Conservation (phyloP, 129 eudicot genomes). For the Helianthus tuberosus region DNA sequence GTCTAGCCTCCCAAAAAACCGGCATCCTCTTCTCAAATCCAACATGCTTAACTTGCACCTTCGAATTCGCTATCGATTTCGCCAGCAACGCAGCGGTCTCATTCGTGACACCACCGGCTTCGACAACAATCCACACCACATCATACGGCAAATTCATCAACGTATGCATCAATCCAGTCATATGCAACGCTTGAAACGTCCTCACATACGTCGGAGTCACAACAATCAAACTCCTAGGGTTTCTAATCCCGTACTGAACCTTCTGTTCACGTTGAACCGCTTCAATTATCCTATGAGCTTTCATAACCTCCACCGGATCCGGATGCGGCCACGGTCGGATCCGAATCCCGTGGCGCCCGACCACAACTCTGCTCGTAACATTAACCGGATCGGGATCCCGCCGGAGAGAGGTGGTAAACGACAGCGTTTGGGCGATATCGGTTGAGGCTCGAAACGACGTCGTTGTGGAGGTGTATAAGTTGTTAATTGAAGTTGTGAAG, state of each 20-base stretch:
- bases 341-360: constrained; percentile 92
- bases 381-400: neutral
- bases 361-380: constrained; percentile 71
- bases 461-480: constrained; percentile 35
- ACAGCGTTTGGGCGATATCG: constrained; percentile 37
- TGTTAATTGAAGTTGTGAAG: constrained; percentile 45
- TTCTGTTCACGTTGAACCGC: constrained; percentile 89
- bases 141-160: constrained; percentile 84
- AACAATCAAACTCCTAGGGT: constrained; percentile 66
- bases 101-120: constrained; percentile 83
- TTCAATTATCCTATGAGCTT: constrained; percentile 83
- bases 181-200: constrained; percentile 84
- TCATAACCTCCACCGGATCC: constrained; percentile 76
- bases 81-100: constrained; percentile 73
- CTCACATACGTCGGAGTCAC: constrained; percentile 91
- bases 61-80: constrained; percentile 63
- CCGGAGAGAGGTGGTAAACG: constrained; percentile 33
- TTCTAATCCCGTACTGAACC: constrained; percentile 71
- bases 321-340: constrained; percentile 99
- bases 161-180: constrained; percentile 90
- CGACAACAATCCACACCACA: constrained; percentile 90
- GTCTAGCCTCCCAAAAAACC: constrained; percentile 74
- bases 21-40: constrained; percentile 80
- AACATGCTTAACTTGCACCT: constrained; percentile 51
- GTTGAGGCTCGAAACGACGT: constrained; percentile 37